A percentile compares a stretch with the other conserved stretches of the same genome.
Conservation (phyloP, 805 yeast genomes). For the Starmerella apicola region DNA sequence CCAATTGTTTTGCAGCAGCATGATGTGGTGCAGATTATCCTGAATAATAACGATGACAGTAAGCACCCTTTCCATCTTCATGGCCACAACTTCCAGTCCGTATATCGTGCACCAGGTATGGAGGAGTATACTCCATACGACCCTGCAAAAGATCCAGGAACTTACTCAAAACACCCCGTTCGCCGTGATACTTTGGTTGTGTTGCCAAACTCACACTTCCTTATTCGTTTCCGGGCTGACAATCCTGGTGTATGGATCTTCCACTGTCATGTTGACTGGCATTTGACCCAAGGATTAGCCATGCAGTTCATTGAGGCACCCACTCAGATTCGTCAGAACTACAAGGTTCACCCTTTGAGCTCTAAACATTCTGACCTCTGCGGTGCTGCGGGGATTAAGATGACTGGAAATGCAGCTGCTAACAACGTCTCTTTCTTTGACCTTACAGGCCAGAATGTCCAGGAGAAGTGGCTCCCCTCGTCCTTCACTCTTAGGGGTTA, state of each 20-base stretch:
- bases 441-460: constrained; percentile 63
- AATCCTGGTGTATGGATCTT: constrained; percentile 98
- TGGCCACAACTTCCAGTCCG: constrained; percentile 80
- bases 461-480: constrained; percentile 52
- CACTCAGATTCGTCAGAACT: constrained; percentile 38
- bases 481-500: constrained; percentile 94
- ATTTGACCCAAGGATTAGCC: constrained; percentile 87
- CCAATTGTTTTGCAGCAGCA: constrained; percentile 55
- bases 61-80: constrained; percentile 96
- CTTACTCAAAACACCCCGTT: constrained; percentile 65
- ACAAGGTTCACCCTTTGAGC: constrained; percentile 39
- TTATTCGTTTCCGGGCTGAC: constrained; percentile 75
- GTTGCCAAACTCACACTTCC: constrained; percentile 73
- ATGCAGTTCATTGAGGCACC: constrained; percentile 78
- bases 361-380: constrained; percentile 53
- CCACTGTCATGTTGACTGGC: constrained; percentile 99
- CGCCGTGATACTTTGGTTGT: constrained; percentile 72
- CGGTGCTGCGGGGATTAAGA: constrained; percentile 39
- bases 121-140: constrained; percentile 47
- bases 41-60: constrained; percentile 83
- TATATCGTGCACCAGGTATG: constrained; percentile 44
- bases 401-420: constrained; percentile 82
- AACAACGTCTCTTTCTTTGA: constrained; percentile 51
- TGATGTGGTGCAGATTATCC: constrained; percentile 62
- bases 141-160: constrained; percentile 35